Evolutionary conservation across 306 rosid species (phyloP).

Genomic region (Benincasa hispida): DNA sequence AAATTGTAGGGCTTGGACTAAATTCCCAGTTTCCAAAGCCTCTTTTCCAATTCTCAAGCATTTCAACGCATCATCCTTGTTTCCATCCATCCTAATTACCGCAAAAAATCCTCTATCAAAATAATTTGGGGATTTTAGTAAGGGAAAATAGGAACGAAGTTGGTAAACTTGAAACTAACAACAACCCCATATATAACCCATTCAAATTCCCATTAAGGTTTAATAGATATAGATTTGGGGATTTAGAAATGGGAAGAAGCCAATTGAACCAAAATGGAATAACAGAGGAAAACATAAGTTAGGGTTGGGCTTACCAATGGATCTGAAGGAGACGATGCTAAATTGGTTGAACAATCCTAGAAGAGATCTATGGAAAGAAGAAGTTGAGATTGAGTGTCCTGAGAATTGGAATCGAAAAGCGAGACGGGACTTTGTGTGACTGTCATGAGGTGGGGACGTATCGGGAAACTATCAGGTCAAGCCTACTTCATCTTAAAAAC

Average conservation of each 20-base stretch:
- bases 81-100: conserved; percentile 55
- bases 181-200: not conserved
- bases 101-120: conserved; percentile 9
- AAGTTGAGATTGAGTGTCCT: not conserved
- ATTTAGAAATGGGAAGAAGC: not conserved
- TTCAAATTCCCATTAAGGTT: not conserved
- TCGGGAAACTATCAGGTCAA: not conserved
- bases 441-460: not conserved
- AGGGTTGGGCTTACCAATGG: conserved; percentile 26
- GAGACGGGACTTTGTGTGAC: not conserved
- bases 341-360: not conserved
- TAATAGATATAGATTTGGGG: not conserved
- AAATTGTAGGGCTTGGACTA: conserved; percentile 57
- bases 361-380: not conserved
- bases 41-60: conserved; percentile 64
- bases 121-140: not conserved
- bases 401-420: not conserved
- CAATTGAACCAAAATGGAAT: not conserved
- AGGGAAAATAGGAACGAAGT: not conserved
- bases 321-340: conserved; percentile 10
- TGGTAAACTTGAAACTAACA: not conserved
- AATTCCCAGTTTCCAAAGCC: conserved; percentile 65
- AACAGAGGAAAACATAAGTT: not conserved
- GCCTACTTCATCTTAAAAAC: not conserved
- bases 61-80: conserved; percentile 83